Percentiles rank a stretch among this genome's conserved stretches.
Evolutionary conservation across 257 asterid species (phyloP).

Genomic region (Solanum lycopersicoides): DNA sequence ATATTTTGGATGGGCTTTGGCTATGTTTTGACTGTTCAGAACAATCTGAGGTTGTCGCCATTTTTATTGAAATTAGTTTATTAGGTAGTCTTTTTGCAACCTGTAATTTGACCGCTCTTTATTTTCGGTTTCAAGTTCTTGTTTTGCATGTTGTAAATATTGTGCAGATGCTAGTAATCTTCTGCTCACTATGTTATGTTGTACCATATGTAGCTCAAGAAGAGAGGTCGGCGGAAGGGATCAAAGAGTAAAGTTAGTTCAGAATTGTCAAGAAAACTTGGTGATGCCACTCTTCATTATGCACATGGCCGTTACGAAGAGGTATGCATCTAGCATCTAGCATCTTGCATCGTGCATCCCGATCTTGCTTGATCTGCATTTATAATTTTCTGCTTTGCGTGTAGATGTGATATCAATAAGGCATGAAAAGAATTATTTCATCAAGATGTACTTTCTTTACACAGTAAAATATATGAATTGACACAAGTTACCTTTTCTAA

Average conservation of each 20-base stretch:
- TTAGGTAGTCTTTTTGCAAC: not conserved
- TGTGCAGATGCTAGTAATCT: not conserved
- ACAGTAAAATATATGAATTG: not conserved
- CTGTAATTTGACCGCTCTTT: not conserved
- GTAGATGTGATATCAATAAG: not conserved
- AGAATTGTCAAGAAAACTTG: constrained; percentile 61
- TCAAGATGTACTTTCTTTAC: not conserved
- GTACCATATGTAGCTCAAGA: constrained; percentile 25
- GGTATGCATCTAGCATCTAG: constrained; percentile 24
- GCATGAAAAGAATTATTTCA: not conserved
- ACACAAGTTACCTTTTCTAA: not conserved
- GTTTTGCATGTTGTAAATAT: not conserved
- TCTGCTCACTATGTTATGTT: not conserved
- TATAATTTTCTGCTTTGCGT: not conserved
- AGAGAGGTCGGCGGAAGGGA: constrained; percentile 64
- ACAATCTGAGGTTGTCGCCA: not conserved
- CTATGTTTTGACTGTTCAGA: not conserved
- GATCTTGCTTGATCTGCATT: not conserved
- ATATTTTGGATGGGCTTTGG: not conserved
- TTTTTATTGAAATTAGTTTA: not conserved
- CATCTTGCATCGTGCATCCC: not conserved
- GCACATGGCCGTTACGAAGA: constrained; percentile 59
- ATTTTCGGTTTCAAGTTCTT: not conserved
- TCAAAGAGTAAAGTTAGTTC: constrained; percentile 43
- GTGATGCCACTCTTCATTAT: constrained; percentile 72